Evolutionary conservation across 116 monocot species (phyloP), one percentile per base, ranked within the genome.

Genomic region (Zostera marina): DNA sequence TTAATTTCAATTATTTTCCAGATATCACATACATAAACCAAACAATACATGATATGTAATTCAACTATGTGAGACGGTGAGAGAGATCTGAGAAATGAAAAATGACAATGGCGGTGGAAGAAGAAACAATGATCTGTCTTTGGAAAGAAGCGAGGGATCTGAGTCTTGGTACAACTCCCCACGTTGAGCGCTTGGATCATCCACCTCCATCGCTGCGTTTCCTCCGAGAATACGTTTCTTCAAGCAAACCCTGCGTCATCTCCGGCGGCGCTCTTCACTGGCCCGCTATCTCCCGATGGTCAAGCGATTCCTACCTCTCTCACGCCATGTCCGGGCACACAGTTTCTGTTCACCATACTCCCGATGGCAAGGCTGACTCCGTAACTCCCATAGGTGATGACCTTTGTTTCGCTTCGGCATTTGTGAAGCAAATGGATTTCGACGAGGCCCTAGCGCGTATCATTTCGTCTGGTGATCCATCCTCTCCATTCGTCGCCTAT

Each of bases 271-370:
- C 87, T 11, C 38, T 41, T 61, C 68, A 72, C 67, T 83, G 80
- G 80, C 87, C 83, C 0, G 87, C 87, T 44, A 21, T 76, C 63
- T 53, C 75, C 22, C 81, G 76, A 44, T 93, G 93, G 88, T 46
- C 68, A 49, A 40, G 54, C 58, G 72, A 69, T 52, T 60, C 72
- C 48, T 84, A 93, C 68, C 88, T 87, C 73, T 23, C 66, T 74
- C 11, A 57, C 54, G 47, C 68, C 60, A 63, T 81, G 60, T 17
- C 46, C 59, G 20, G 38, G 44, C 56, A 22, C 22, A 42, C 58
- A 47, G 92, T 93, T 64, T 93, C 93, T 62, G 65, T 93, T 58
- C 93, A 87, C 71, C 75, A 82, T 62, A 91, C 91, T 43, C 91
- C 91, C 14, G 56, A 85, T 58, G 91, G 91, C 49, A 77, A 82